Percentiles rank a stretch among this genome's conserved stretches.
These are phyloP conservation scores for Elsinoe fawcettii DNA, from an alignment of 2,329 filamentous ascomycete species.

Conservation along the genomic window DNA sequence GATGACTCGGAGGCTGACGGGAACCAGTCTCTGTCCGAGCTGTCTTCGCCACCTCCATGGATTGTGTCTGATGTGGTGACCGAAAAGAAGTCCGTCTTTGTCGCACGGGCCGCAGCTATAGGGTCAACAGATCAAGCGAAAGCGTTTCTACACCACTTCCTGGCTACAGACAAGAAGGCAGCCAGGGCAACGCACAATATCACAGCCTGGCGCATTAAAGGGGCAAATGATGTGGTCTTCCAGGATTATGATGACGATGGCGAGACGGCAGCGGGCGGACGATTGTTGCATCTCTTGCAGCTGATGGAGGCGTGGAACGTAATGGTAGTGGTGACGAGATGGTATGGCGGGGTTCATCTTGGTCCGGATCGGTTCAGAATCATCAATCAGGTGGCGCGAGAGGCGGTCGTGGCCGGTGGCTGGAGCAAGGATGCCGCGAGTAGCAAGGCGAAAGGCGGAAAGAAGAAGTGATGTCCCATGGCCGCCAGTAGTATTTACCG, in stretches of 20 bases:
- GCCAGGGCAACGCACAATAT: slow-evolving; percentile 93
- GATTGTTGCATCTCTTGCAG: slow-evolving; percentile 84
- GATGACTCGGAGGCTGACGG: slow-evolving; percentile 25
- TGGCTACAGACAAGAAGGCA: slow-evolving; percentile 74
- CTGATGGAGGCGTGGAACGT: slow-evolving; percentile 90
- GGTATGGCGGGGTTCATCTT: slow-evolving; percentile 88
- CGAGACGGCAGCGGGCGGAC: slow-evolving; percentile 80
- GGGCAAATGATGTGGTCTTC: slow-evolving; percentile 44
- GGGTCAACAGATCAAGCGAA: slow-evolving; percentile 63
- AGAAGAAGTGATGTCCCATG: slow-evolving; percentile 16
- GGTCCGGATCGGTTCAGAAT: slow-evolving; percentile 84
- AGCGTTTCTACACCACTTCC: slow-evolving; percentile 62
- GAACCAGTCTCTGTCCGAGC: slow-evolving; percentile 22
- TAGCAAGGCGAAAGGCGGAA: slow-evolving; percentile 20
- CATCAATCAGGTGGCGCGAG: slow-evolving; percentile 79
- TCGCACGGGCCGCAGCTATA: slow-evolving; percentile 68
- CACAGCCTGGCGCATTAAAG: slow-evolving; percentile 79
- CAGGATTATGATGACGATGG: slow-evolving; percentile 97
- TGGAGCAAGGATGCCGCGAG: slow-evolving; percentile 51
- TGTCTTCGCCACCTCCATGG: slow-evolving; percentile 56
- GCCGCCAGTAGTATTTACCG: too few species aligned
- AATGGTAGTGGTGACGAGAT: slow-evolving; percentile 86
- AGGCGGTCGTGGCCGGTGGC: slow-evolving; percentile 72
- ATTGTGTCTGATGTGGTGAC: slow-evolving; percentile 62
- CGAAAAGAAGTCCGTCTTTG: slow-evolving; percentile 81